Evolutionary conservation across 768 basidiomycete genomes (phyloP), one percentile per base, ranked within the genome.

Genomic region (Suillus bovinus): DNA sequence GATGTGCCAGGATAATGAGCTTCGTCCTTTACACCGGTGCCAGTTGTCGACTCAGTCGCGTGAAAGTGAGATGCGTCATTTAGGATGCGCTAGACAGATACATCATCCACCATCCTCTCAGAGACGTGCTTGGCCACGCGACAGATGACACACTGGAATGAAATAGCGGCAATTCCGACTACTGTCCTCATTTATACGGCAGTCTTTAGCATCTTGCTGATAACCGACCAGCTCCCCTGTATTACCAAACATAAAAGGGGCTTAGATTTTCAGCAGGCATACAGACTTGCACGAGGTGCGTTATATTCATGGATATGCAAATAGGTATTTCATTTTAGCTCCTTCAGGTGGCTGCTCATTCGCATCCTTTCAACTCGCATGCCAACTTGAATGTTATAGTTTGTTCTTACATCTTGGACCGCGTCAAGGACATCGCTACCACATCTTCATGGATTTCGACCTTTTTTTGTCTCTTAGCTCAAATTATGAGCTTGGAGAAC

Each of bases 361-460:
- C 92, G 0, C 92, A 90, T 72, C 86, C 92, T 0, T 91, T 86
- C 75, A 86, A 89, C 68, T 91, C 90, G 1, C 89, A 87, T 74
- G 82, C 85, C n/a, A 94, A n/a, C n/a, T n/a, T n/a, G n/a, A n/a
- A 94, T 69, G 88, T 90, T 66, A 68, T 79, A 31, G 88, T 92
- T 31, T 85, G 83, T 57, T 69, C 73, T 0, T 87, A 86, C 70
- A 74, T 94, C 36, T 76, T 90, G 33, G 69, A 77, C 4, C 83
- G 88, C 3, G 69, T 93, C 16, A 66, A 73, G 44, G 72, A 77
- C 4, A 77, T 89, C 29, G 79, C 83, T 33, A 76, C 0, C 78
- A 84, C 63, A 79, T 88, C 4, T 77, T 84, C 49, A 69, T 88
- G 14, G 74, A 79, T 17, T 78, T 85, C 59, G 88, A 89, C 66